Evolutionary conservation across 495 filamentous ascomycete genomes (phyloP).

Genomic region (Amniculicola lignicola): DNA sequence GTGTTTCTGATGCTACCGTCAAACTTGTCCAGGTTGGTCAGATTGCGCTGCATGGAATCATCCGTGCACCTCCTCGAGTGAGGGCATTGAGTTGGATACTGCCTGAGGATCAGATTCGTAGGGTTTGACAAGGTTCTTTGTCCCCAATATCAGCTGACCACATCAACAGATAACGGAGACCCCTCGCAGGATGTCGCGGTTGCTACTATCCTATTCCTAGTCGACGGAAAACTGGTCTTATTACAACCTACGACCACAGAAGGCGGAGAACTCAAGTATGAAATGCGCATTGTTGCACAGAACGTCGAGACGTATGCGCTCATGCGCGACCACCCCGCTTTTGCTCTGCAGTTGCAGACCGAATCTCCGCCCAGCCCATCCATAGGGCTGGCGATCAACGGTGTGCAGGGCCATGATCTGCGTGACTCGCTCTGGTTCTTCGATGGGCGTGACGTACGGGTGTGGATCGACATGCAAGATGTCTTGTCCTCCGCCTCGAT

Average conservation of each 20-base stretch:
- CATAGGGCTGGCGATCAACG: slow-evolving; percentile 48
- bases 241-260: slow-evolving; percentile 79
- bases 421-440: slow-evolving; percentile 93
- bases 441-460: slow-evolving; percentile 73
- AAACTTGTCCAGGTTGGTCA: slow-evolving; percentile 87
- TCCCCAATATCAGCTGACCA: neutral
- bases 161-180: slow-evolving; percentile 69
- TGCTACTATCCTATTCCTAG: slow-evolving; percentile 88
- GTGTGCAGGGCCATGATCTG: slow-evolving; percentile 53
- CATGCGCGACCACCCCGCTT: slow-evolving; percentile 76
- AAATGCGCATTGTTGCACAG: slow-evolving; percentile 94
- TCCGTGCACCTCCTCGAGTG: slow-evolving; percentile 86
- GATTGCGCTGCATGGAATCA: slow-evolving; percentile 94
- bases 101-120: slow-evolving; percentile 82
- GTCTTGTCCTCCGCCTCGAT: slow-evolving; percentile 65
- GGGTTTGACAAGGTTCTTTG: slow-evolving; percentile 34
- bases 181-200: slow-evolving; percentile 94
- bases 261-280: slow-evolving; percentile 82
- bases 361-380: slow-evolving; percentile 54
- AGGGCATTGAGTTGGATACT: slow-evolving; percentile 93
- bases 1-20: slow-evolving; percentile 60
- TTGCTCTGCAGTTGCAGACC: slow-evolving; percentile 34
- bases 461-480: slow-evolving; percentile 90
- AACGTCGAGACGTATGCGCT: slow-evolving; percentile 92
- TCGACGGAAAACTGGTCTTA: slow-evolving; percentile 92